Evolutionary conservation across 805 yeast species (phyloP), one percentile per base, ranked within the genome.

Genomic region (Ogataea paraovalis): DNA sequence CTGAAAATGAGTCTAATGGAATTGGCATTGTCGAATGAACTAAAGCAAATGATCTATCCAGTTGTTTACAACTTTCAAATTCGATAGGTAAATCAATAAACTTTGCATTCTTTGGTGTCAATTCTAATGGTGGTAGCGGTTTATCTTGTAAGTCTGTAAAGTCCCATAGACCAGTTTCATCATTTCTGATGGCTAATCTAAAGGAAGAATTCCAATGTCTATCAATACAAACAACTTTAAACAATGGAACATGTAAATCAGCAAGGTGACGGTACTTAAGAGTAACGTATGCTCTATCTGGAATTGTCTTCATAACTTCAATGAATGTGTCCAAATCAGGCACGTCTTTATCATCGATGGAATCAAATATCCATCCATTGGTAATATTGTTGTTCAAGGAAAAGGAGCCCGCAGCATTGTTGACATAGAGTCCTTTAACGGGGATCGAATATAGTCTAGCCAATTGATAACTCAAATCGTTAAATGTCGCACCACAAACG

Each of bases 401-500:
- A 67, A 91, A 89, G 0, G 92, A 83, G 0, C 92, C 92, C 1
- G 87, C 74, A 0, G 94, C 87, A 56, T 84, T 79, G 55, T 85
- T 83, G 37, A 87, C 74, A 61, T 80, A 89, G 1, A 91, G 96
- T 36, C 97, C 97, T 54, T 71, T 76, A 1, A 86, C 94, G 0
- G 96, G 94, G 27, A 90, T 76, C 28, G 91, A 87, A 60, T 82
- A 88, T 42, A 82, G 76, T 59, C 96, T 78, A 2, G 97, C 97
- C 69, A 90, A 74, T 66, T 91, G 97, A 64, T 91, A 91, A 43
- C 95, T 85, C 54, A 91, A 68, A 45, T 87, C 83, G 61, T 90
- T 89, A 68, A 90, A 88, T 0, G 88, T 78, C 1, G 95, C 96
- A 46, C 97, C 97, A 42, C 86, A 84, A 7, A 87, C 92, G 46